Evolutionary conservation across 2,329 filamentous ascomycete genomes (phyloP).

Genomic region (Fonsecaea erecta): DNA sequence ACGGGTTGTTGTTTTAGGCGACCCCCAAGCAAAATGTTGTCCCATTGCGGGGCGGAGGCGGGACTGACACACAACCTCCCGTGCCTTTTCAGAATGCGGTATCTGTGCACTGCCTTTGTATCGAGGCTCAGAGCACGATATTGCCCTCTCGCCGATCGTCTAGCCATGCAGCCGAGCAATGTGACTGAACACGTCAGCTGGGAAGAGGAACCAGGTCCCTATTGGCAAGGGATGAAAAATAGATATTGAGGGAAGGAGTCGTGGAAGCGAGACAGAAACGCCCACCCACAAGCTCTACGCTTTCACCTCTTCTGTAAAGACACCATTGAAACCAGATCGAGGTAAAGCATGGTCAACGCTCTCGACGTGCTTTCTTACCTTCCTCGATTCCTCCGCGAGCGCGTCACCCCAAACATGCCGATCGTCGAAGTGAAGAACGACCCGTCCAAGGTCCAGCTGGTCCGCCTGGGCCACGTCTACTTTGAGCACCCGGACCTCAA

Average conservation of each 20-base stretch:
- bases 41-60: neutral
- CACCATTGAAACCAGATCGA: too few relatives aligned
- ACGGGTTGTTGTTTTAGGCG: neutral
- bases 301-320: neutral
- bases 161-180: neutral
- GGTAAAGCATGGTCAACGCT: slow-evolving; percentile 4
- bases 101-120: neutral
- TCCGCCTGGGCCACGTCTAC: slow-evolving; percentile 40
- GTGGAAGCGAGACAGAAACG: neutral
- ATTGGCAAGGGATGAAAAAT: neutral
- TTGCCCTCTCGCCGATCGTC: neutral
- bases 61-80: neutral
- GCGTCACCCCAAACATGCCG: slow-evolving; percentile 25
- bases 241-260: neutral
- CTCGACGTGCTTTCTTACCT: slow-evolving; percentile 25
- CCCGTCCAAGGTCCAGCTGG: slow-evolving; percentile 35
- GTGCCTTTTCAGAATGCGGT: neutral
- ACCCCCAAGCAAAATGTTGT: neutral
- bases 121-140: neutral
- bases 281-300: neutral
- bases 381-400: slow-evolving; percentile 29
- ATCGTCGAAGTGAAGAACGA: slow-evolving; percentile 37
- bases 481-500: slow-evolving; percentile 41
- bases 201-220: neutral
- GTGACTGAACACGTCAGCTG: neutral